A percentile compares a stretch with the other conserved stretches of the same genome.
These are phyloP conservation scores for Cinchona pubescens DNA, from an alignment of 257 asterid species.

Conservation along the genomic window DNA sequence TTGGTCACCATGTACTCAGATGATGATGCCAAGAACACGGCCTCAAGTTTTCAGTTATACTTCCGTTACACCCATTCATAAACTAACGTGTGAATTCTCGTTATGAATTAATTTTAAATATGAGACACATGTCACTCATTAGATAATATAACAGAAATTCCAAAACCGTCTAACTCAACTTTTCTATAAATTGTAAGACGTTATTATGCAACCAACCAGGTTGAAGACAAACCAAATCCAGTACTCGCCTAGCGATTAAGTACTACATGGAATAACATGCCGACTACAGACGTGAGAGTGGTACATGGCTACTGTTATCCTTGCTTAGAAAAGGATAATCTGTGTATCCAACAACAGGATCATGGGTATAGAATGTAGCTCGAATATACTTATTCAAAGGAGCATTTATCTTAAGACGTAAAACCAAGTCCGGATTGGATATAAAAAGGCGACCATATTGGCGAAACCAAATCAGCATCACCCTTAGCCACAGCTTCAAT, in stretches of 20 bases:
- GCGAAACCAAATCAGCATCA: conserved; percentile 59
- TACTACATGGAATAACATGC: not conserved
- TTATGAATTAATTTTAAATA: too few species aligned
- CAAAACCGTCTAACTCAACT: too few species aligned
- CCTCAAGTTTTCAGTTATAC: not conserved
- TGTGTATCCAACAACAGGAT: conserved; percentile 73
- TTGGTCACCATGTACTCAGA: not conserved
- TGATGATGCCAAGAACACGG: not conserved
- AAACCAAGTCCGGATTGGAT: conserved; percentile 70
- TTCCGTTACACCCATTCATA: too few species aligned
- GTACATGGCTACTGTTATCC: not conserved
- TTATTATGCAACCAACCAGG: not conserved
- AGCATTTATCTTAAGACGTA: conserved; percentile 46
- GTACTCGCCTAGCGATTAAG: not conserved
- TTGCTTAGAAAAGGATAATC: conserved; percentile 62
- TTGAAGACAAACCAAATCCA: not conserved
- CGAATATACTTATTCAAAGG: conserved; percentile 50
- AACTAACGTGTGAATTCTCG: too few species aligned
- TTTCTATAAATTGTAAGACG: too few species aligned
- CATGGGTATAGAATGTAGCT: conserved; percentile 52
- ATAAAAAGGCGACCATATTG: conserved; percentile 60
- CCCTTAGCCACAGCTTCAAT: conserved; percentile 36
- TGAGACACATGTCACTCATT: too few species aligned
- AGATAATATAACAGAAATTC: too few species aligned
- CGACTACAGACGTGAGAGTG: conserved; percentile 16